These are phyloP conservation scores for Piloderma croceum DNA, from an alignment of 768 basidiomycete species.

Conservation along the genomic window DNA sequence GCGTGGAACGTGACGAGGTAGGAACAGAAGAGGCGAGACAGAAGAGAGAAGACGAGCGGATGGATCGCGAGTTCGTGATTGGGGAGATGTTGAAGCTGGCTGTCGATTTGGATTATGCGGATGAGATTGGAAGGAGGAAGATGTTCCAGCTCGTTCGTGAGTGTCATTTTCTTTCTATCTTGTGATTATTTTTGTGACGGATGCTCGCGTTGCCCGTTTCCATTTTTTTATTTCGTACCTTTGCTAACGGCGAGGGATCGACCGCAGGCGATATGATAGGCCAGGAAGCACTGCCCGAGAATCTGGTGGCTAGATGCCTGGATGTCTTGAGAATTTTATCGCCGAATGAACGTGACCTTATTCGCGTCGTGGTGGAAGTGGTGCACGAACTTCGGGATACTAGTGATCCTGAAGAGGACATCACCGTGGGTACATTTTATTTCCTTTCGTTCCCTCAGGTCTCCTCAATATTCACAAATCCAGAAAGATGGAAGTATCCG, in stretches of 20 bases:
- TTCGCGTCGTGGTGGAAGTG: constrained; percentile 83
- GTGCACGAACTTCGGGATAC: constrained; percentile 72
- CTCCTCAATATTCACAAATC: too few relatives aligned
- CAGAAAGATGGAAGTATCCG: constrained; percentile 18
- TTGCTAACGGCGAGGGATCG: too few relatives aligned
- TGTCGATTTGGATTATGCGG: constrained; percentile 79
- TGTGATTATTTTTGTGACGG: neutral
- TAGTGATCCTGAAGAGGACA: constrained; percentile 38
- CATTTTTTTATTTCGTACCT: neutral
- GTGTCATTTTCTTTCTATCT: constrained; percentile 26
- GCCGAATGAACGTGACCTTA: constrained; percentile 74
- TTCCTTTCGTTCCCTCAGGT: too few relatives aligned
- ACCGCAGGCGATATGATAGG: constrained; percentile 78
- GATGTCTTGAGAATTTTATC: constrained; percentile 77
- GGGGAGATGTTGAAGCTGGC: constrained; percentile 77
- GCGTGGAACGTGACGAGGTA: constrained; percentile 23
- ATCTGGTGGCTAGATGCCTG: constrained; percentile 66
- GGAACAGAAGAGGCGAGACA: constrained; percentile 36
- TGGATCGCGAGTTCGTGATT: constrained; percentile 62
- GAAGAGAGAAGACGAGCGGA: constrained; percentile 40
- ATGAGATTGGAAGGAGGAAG: constrained; percentile 85
- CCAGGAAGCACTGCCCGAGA: constrained; percentile 61
- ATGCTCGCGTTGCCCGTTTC: too few relatives aligned
- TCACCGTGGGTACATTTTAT: constrained; percentile 14
- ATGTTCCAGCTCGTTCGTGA: constrained; percentile 82